These are phyloP conservation scores for Phytophthora hybrid DNA, from an alignment of 352 stramenopile genomes.

Conservation along the genomic window DNA sequence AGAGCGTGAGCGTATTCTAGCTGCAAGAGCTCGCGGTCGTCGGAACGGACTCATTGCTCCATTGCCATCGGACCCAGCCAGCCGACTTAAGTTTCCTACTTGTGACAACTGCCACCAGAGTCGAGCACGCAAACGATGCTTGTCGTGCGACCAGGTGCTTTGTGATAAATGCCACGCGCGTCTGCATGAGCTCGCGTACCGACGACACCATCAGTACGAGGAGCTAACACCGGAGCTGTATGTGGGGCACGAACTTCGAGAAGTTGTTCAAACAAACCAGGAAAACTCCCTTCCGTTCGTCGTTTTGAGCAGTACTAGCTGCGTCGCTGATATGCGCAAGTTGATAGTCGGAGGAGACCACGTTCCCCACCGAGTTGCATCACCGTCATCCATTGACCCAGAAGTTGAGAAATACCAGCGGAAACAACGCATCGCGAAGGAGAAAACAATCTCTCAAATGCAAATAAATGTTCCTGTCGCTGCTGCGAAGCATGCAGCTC, in stretches of 20 bases:
- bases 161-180: constrained; percentile 72
- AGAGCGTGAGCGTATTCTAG: constrained; percentile 53
- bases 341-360: constrained; percentile 28
- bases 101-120: constrained; percentile 63
- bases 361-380: not conserved
- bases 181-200: constrained; percentile 60
- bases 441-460: constrained; percentile 67
- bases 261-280: constrained; percentile 34
- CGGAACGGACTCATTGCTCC: constrained; percentile 72
- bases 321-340: constrained; percentile 41
- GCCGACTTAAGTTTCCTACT: constrained; percentile 48
- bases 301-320: constrained; percentile 36
- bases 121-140: constrained; percentile 59
- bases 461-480: constrained; percentile 61
- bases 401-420: constrained; percentile 64
- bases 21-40: constrained; percentile 43
- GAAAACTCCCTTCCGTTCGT: constrained; percentile 37
- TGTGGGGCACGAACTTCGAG: constrained; percentile 33
- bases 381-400: constrained; percentile 23
- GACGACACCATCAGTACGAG: constrained; percentile 62
- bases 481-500: constrained; percentile 53
- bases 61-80: constrained; percentile 41
- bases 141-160: constrained; percentile 61
- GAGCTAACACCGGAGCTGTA: constrained; percentile 45
- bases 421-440: constrained; percentile 48